Percentiles rank a stretch among this genome's conserved stretches.
Conservation (phyloP, 2,329 filamentous ascomycete species). For the Dothistroma pini region DNA sequence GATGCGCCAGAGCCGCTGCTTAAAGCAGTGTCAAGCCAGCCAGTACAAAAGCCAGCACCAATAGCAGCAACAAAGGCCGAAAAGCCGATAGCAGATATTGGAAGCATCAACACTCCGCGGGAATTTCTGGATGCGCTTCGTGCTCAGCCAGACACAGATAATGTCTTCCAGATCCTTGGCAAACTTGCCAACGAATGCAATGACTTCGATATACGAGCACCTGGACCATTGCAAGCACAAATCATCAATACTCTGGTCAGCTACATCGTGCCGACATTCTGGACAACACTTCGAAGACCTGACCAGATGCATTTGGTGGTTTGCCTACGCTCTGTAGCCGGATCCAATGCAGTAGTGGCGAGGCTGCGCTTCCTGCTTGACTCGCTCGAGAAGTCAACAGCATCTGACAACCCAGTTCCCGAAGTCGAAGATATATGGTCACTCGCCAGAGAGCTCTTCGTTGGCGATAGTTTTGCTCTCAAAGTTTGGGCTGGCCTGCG, state of each 20-base stretch:
- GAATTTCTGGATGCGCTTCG: slow-evolving; percentile 38
- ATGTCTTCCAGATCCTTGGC: slow-evolving; percentile 29
- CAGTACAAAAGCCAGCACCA: neutral
- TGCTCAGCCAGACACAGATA: slow-evolving; percentile 38
- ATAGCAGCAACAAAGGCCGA: neutral
- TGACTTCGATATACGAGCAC: slow-evolving; percentile 56
- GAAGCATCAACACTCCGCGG: slow-evolving; percentile 21
- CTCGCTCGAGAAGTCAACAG: neutral
- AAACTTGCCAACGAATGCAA: slow-evolving; percentile 13
- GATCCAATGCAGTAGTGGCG: slow-evolving; percentile 72
- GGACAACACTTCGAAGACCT: slow-evolving; percentile 54
- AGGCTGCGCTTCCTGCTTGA: slow-evolving; percentile 52
- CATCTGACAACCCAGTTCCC: neutral
- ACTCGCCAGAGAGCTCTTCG: slow-evolving; percentile 43
- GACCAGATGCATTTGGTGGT: slow-evolving; percentile 54
- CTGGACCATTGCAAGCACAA: slow-evolving; percentile 67
- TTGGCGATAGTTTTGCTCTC: slow-evolving; percentile 41
- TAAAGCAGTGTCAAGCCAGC: slow-evolving; percentile 14
- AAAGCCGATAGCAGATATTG: neutral
- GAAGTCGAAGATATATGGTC: slow-evolving; percentile 40
- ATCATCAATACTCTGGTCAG: slow-evolving; percentile 71
- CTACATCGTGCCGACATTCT: slow-evolving; percentile 77
- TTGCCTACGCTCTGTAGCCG: slow-evolving; percentile 69
- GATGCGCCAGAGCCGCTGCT: slow-evolving; percentile 7
- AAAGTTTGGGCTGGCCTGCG: slow-evolving; percentile 47